Base-by-base conservation (phyloP, 371 early-diverging fungal genomes). In the Mortierella sp. region DNA sequence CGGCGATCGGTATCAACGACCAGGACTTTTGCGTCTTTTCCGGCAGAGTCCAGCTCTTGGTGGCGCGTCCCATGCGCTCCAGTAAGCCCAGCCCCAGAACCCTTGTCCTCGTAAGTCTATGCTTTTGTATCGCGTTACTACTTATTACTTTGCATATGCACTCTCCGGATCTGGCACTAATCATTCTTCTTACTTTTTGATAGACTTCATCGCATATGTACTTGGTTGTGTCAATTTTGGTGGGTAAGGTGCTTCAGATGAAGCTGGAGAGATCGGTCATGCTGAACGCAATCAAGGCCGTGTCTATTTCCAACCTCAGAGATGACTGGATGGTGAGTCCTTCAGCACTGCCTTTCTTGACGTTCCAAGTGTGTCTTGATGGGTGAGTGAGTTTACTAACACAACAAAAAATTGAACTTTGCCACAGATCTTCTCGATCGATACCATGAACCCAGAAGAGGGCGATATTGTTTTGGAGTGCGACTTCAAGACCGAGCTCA, bases 251-350 rank as follows among this genome's bases (percentile, higher is more conserved):
- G 60, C 58, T 94, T 12, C 87, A 83, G 44, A 89, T 94, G 87
- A 85, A 83, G 11, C 74, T 90, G 54, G 93, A 93, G 74, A 88
- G 93, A 56, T 89, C 90, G 48, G 77, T 93, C 41, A 87, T 90
- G 27, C 43, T 95, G 32, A 89, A 89, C 71, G 77, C 89, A 5
- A 90, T 96, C 82, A 90, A 85, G 29, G 81, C 89, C 18, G 89
- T 94, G 48, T 91, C 93, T 70, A 88, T 94, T 56, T 95, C 96
- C 3, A 92, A 92, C 41, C 88, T 92, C 68, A 90, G 92, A 56
- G 99, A 98, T 87, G 97, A 97, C 84, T 96, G 97, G 94, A 89
- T 97, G 76, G 94, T 97, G 21, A 70, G 97, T 27, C 94, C 94
- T 78, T 83, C 21, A 89, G 93, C 46, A 80, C 75, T 91, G 93